A percentile compares a stretch with the other conserved stretches of the same genome.
phyloP scores from a whole-genome alignment of 139 green algal species.

The Pseudopediastrum boryanum region DNA sequence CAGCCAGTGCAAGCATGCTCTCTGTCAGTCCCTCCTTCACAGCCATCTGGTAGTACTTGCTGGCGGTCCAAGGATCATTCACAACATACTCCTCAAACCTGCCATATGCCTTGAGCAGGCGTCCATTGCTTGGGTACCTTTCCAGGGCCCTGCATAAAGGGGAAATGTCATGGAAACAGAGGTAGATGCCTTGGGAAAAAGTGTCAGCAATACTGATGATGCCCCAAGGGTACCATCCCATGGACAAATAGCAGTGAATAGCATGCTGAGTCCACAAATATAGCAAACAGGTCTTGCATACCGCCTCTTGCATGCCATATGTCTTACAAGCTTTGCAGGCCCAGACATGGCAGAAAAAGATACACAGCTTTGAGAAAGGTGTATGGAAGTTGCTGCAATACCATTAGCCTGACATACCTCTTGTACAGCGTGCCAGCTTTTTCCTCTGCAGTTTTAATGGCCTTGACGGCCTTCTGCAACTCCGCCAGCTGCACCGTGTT shows the following conservation, averaged over 20 bases:
- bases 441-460: conserved; percentile 5
- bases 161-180: no score
- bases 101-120: conserved; percentile 43
- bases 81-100: conserved; percentile 45
- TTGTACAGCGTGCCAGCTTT: neutral
- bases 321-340: no score
- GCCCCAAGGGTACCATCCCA: neutral
- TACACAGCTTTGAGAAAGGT: no score
- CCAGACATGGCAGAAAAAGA: neutral
- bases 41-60: conserved; percentile 19
- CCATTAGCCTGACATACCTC: no score
- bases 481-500: conserved; percentile 38
- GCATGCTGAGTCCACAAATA: neutral
- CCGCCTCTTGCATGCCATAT: no score
- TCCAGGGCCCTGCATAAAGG: conserved; percentile 13
- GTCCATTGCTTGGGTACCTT: conserved; percentile 37
- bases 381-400: no score
- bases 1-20: conserved; percentile 16
- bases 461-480: no score
- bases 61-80: conserved; percentile 45
- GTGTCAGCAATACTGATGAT: neutral
- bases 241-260: neutral
- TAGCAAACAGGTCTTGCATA: no score
- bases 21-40: conserved; percentile 13
- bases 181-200: no score